Percentiles rank a stretch among this genome's conserved stretches.
Evolutionary conservation across 1,284 basidiomycete genomes (phyloP).

Genomic region (Boletus holoroseus): DNA sequence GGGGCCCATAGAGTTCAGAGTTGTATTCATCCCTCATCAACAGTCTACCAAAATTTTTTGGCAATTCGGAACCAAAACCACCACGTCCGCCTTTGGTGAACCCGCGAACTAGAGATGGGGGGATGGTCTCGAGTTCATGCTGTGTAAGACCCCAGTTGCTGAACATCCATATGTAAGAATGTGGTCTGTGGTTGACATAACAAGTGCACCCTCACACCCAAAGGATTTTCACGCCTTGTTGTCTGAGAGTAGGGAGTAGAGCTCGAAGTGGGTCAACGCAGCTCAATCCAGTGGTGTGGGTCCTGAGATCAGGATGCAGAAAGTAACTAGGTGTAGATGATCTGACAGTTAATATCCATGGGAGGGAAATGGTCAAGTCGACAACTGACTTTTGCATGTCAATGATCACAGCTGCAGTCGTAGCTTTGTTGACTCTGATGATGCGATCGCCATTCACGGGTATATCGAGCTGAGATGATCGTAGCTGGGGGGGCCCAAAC

Average conservation of each 20-base stretch:
- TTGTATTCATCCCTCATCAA: constrained; percentile 58
- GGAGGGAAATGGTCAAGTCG: background rate
- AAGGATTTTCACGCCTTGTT: constrained; percentile 54
- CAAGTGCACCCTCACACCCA: constrained; percentile 50
- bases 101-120: constrained; percentile 49
- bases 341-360: constrained; percentile 1
- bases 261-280: constrained; percentile 54
- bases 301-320: constrained; percentile 55
- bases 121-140: constrained; percentile 55
- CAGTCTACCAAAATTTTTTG: constrained; percentile 50
- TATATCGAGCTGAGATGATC: constrained; percentile 47
- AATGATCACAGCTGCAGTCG: constrained; percentile 55
- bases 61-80: constrained; percentile 55
- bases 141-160: constrained; percentile 70
- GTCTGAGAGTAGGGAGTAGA: constrained; percentile 45
- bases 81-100: constrained; percentile 49
- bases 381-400: constrained; percentile 76
- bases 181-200: background rate
- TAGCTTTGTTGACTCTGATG: constrained; percentile 46
- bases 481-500: constrained; percentile 32
- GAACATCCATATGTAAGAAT: constrained; percentile 1
- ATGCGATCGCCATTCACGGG: constrained; percentile 46
- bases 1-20: constrained; percentile 53
- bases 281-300: constrained; percentile 51
- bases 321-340: constrained; percentile 45